Base-by-base conservation (phyloP, 306 rosid genomes). In the Cucumis hystrix region DNA sequence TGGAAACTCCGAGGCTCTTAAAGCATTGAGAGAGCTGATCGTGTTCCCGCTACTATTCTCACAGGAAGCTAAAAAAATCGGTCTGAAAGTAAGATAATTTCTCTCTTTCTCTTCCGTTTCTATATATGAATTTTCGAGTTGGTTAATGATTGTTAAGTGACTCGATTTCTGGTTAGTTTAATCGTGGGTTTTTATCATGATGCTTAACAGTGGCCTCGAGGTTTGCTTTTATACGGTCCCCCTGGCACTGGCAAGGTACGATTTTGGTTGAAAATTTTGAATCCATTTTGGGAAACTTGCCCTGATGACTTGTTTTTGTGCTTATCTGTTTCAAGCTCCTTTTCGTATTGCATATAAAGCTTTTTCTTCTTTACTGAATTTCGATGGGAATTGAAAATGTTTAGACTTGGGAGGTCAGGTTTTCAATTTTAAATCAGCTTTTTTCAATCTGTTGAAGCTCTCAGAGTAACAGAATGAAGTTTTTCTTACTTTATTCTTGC, bases 221-320 rank as follows among this genome's bases (percentile, higher is more conserved):
- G 98, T 51, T 83, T 94, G 84, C 87, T 92, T 54, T 82, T 94
- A 67, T 88, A 94, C 13, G 98, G 98, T 67, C 96, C 97, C 80
- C 98, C 96, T 10, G 92, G 98, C 79, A 92, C 96, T 1, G 97
- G 98, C 79, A 94, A 94, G 96, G 98, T 93, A 77, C 35, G 18
- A 13, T 73, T 70, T 70, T 2, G 13, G 15, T 18, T 43, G 54
- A 67, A 67, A 41, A n/a, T 40, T 20, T 67, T 41, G 30, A 67
- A 67, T 67, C 33, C 23, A 20, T 60, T 2, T 14, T 3, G 28
- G n/a, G 10, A 41, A 39, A 67, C 7, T 11, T 18, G 3, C 8
- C 9, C 23, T 12, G 55, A 8, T 10, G 55, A 18, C 72, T 17
- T 13, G 23, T 66, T 66, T 66, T 17, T 66, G 72, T 66, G 37